Evolutionary conservation across 768 basidiomycete genomes (phyloP).

Genomic region (Lentinula sp.): DNA sequence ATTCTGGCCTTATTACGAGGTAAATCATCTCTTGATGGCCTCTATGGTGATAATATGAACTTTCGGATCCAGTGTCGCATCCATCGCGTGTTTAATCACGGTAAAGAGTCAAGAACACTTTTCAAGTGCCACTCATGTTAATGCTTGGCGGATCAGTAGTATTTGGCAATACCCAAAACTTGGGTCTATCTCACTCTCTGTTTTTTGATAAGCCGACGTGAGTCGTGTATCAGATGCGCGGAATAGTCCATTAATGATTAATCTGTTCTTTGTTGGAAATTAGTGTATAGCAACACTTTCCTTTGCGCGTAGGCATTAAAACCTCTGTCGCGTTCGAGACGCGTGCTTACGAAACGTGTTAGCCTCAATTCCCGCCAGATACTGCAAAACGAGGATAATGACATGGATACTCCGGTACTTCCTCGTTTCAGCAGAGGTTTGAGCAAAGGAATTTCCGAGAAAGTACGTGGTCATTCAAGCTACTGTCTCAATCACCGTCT

Average conservation of each 20-base stretch:
- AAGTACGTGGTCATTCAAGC: background rate
- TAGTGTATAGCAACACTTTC: constrained; percentile 28
- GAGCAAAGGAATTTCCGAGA: constrained; percentile 4
- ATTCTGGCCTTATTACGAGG: constrained; percentile 26
- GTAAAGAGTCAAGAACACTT: constrained; percentile 10
- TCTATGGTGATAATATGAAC: background rate
- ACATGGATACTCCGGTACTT: constrained; percentile 11
- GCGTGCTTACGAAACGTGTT: background rate
- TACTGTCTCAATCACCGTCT: background rate
- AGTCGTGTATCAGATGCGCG: constrained; percentile 4
- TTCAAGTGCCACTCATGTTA: background rate
- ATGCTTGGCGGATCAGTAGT: constrained; percentile 19
- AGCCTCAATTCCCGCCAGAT: constrained; percentile 27
- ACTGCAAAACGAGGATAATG: constrained; percentile 12
- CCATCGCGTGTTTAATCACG: constrained; percentile 22
- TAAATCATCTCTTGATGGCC: background rate
- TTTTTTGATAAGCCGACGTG: constrained; percentile 25
- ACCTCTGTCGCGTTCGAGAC: background rate
- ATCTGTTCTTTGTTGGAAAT: background rate
- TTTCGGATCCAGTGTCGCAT: constrained; percentile 14
- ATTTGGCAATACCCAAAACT: constrained; percentile 20
- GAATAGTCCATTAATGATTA: background rate
- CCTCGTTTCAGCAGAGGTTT: constrained; percentile 9
- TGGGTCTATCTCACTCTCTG: constrained; percentile 29
- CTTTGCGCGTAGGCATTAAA: constrained; percentile 21